These are phyloP conservation scores for Myriosclerotinia duriaeana DNA, from an alignment of 2,329 filamentous ascomycete species.

Conservation along the genomic window DNA sequence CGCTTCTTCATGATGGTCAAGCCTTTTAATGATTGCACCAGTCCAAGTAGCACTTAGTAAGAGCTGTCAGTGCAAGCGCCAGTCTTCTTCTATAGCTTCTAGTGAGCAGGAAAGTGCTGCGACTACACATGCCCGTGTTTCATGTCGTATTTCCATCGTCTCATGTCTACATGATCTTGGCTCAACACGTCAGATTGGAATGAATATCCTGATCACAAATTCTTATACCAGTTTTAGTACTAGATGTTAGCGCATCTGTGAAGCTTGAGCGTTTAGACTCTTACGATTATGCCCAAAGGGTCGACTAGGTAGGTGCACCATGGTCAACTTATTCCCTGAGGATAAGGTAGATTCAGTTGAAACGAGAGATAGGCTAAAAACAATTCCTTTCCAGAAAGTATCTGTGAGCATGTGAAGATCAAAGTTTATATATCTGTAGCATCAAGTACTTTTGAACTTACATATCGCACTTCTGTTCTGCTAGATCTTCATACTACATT, in stretches of 20 bases:
- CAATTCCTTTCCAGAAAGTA: neutral
- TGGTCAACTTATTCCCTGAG: slow-evolving; percentile 12
- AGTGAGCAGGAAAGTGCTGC: neutral
- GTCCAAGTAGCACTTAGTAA: neutral
- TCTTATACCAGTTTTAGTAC: neutral
- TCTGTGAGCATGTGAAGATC: slow-evolving; percentile 19
- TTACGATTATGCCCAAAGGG: neutral
- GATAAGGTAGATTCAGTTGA: slow-evolving; percentile 10
- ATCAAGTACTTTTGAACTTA: neutral
- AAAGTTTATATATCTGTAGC: slow-evolving; percentile 14
- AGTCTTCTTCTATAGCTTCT: neutral
- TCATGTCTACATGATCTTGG: slow-evolving; percentile 2
- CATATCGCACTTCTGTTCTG: neutral
- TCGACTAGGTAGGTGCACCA: slow-evolving; percentile 4
- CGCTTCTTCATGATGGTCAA: slow-evolving; percentile 4
- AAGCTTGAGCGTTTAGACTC: slow-evolving; percentile 16
- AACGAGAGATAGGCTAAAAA: slow-evolving; percentile 3
- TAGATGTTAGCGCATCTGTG: neutral
- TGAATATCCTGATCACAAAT: slow-evolving; percentile 1
- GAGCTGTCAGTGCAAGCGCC: slow-evolving; percentile 11
- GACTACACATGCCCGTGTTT: slow-evolving; percentile 10
- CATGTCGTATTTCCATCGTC: slow-evolving; percentile 21
- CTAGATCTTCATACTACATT: neutral
- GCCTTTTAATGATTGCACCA: neutral
- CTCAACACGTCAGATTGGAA: slow-evolving; percentile 1